Conservation (phyloP, 1,284 basidiomycete species). For the Pterula multifida region DNA sequence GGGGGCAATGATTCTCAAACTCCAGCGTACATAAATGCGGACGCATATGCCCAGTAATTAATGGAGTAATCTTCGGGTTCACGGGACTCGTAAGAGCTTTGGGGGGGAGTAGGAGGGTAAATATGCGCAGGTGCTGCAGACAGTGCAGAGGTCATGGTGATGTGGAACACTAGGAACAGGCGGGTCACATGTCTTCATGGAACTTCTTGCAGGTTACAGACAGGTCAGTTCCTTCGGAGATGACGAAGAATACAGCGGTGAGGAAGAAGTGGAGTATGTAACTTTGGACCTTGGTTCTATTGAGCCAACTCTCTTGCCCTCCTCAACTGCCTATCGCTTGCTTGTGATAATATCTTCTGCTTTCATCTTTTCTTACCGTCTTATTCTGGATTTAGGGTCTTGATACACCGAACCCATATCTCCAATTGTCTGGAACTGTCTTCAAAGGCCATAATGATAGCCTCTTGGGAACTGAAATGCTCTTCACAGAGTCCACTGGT, state of each 20-base stretch:
- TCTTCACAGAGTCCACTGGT: slow-evolving; percentile 60
- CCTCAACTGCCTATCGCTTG: slow-evolving; percentile 51
- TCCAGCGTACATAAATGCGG: not conserved
- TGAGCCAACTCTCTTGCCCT: slow-evolving; percentile 64
- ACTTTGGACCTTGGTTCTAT: slow-evolving; percentile 59
- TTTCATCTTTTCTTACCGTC: not conserved
- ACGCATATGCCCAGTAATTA: not conserved
- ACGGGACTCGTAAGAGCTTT: not conserved
- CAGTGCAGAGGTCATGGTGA: not conserved
- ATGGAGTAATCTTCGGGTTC: not conserved
- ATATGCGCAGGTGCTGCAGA: not conserved
- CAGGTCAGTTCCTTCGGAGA: slow-evolving; percentile 50
- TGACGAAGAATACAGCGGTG: slow-evolving; percentile 46
- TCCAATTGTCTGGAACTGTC: slow-evolving; percentile 63
- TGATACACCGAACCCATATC: slow-evolving; percentile 59
- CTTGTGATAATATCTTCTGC: slow-evolving; percentile 36
- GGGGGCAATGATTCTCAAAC: not conserved
- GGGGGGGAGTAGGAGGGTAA: too few species aligned
- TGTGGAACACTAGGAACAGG: not conserved
- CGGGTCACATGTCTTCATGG: not conserved
- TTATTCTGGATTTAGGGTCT: slow-evolving; percentile 36
- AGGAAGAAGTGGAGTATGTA: slow-evolving; percentile 54
- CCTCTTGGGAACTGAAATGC: slow-evolving; percentile 58
- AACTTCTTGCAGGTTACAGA: slow-evolving; percentile 38
- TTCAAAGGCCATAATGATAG: slow-evolving; percentile 54